Base-by-base conservation (phyloP, 306 rosid genomes). In the Leucaena leucocephala region DNA sequence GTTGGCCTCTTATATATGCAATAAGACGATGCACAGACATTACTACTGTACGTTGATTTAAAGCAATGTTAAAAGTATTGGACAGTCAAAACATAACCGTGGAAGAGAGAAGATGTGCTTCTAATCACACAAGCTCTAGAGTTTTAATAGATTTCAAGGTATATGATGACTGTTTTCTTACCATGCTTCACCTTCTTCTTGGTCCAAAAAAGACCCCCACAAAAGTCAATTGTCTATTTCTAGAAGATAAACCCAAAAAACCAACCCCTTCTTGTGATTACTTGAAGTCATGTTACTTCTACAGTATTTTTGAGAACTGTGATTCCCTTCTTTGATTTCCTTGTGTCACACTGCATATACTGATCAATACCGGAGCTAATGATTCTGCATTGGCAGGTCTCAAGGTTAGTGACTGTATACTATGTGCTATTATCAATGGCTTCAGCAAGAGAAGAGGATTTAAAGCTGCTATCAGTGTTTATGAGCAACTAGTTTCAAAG, bases 341-440 rank as follows among this genome's bases (percentile, higher is more conserved):
- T 63, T 34, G 68, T 63, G 2, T 15, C 11, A 14, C 36, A 14
- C 8, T 63, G 2, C 44, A 35, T 34, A 61, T 13, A 61, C 40
- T 63, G 68, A 63, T 27, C 27, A 27, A 27, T 13, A 15, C 12
- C 44, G 1, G 44, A 36, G 43, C 44, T 13, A 34, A 35, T 35
- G 44, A 35, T 63, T 63, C 12, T 14, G 22, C 71, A 39, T 16
- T 9, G 21, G 22, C 48, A 66, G 82, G 74, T 63, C 64, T 87
- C n/a, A 84, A 76, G 76, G 93, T 89, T 42, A 74, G 92, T 0
- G 95, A 92, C 76, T 83, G 89, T 46, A 75, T 92, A 46, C 70
- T 88, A 71, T 92, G 92, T 48, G 87, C 95, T 78, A 82, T 90
- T 68, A 76, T 92, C 61, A 92, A 86, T 77, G 91, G 93, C 45